Conservation (phyloP, 208 protist genomes). For the Leishmania arabica region DNA sequence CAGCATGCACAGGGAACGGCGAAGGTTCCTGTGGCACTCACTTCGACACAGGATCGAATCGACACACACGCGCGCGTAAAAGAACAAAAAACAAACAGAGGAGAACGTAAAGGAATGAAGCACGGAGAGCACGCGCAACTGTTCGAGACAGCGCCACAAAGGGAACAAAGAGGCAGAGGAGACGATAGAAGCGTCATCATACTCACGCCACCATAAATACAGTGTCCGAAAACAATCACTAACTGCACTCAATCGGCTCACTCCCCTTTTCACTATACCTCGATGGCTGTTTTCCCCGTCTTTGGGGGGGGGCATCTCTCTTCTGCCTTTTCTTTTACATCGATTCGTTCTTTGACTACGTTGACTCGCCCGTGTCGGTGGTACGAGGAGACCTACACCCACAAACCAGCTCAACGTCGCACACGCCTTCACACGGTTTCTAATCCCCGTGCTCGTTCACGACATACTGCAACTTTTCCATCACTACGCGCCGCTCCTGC, state of each 20-base stretch:
- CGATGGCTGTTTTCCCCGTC: background rate
- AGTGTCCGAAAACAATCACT: background rate
- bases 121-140: background rate
- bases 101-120: background rate
- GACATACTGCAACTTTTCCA: conserved; percentile 56
- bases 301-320: background rate
- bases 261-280: no score
- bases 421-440: background rate
- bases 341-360: background rate
- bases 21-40: background rate
- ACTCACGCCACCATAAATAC: background rate
- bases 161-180: background rate
- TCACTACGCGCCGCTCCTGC: conserved; percentile 44
- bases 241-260: background rate
- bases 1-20: background rate
- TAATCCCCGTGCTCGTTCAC: conserved; percentile 21
- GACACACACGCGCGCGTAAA: background rate
- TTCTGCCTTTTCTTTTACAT: background rate
- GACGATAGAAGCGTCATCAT: background rate
- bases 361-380: background rate
- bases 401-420: background rate
- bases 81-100: background rate
- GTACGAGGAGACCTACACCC: background rate
- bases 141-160: background rate
- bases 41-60: background rate